Base-by-base conservation (phyloP, 2,329 filamentous ascomycete species). In the Aspergillaceae sp. region DNA sequence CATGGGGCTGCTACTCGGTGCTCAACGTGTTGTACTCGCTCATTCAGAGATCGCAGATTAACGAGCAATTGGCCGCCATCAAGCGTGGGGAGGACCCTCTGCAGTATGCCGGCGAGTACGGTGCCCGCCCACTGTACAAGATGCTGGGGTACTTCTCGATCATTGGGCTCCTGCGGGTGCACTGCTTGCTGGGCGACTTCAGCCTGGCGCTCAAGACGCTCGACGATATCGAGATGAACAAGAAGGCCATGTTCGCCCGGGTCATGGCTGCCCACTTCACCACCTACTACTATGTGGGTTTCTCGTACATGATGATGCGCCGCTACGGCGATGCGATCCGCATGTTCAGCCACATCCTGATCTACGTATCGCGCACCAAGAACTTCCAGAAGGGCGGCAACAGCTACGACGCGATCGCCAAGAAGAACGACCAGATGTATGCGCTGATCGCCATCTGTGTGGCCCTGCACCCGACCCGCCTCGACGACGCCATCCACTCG, bases 241-340 rank as follows among this genome's bases (percentile, higher is more conserved):
- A 98, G 80, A 97, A 97, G 79, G 90, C 92, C 71, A 97, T 97
- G 87, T 98, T 98, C 69, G 91, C 92, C 53, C 87, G 92, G 56
- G 92, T 98, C 68, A 97, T 98, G 92, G 91, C 92, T 45, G 92
- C 92, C 48, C 92, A 98, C 77, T 97, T 97, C 76, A 96, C 91
- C 58, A 98, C 92, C 56, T 98, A 97, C 82, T 98, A 98, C 82
- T 97, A 97, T 70, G 91, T 98, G 53, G 92, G 92, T 59, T 98
- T 98, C 82, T 94, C 88, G 58, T 98, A 98, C 84, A 97, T 98
- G 91, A 98, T 98, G 92, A 94, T 97, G 87, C 89, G 92, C 75
- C 87, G 92, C 67, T 98, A 98, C 69, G 87, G 89, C 72, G 92
- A 98, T 72, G 92, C 92, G 70, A 96, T 98, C 75, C 89, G 91